phyloP scores from a whole-genome alignment of 1,284 basidiomycete genomes.

The Inonotus obliquus region DNA sequence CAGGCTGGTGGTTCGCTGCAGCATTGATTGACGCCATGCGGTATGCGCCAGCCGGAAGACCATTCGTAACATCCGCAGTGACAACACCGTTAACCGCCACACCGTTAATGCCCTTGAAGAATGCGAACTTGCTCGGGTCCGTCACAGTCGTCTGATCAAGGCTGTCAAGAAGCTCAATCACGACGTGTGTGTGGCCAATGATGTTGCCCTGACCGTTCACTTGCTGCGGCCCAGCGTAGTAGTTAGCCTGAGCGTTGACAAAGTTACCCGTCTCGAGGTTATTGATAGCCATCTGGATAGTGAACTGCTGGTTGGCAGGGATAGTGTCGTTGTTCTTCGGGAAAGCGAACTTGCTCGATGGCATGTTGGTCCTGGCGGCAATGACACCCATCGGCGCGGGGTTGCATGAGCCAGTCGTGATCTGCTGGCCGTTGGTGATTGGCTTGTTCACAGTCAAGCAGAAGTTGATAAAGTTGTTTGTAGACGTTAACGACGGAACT shows the following conservation, averaged over 20 bases:
- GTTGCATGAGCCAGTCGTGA: slow-evolving; percentile 39
- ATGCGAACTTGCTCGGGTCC: slow-evolving; percentile 55
- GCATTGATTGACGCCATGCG: slow-evolving; percentile 47
- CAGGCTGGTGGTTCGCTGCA: slow-evolving; percentile 61
- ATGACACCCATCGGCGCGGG: slow-evolving; percentile 40
- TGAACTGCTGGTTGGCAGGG: slow-evolving; percentile 43
- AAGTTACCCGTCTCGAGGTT: slow-evolving; percentile 51
- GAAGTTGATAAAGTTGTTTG: slow-evolving; percentile 57
- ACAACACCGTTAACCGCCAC: slow-evolving; percentile 45
- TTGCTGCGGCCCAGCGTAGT: slow-evolving; percentile 53
- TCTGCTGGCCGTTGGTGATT: slow-evolving; percentile 41
- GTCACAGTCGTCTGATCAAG: slow-evolving; percentile 49
- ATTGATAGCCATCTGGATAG: slow-evolving; percentile 42
- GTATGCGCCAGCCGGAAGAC: slow-evolving; percentile 55
- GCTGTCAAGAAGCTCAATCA: slow-evolving; percentile 51
- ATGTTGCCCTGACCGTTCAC: slow-evolving; percentile 50
- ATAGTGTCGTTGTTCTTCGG: slow-evolving; percentile 43
- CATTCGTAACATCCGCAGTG: slow-evolving; percentile 48
- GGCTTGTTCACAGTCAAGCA: slow-evolving; percentile 25
- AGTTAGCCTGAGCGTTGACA: slow-evolving; percentile 49
- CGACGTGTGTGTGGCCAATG: slow-evolving; percentile 61
- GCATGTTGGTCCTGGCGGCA: slow-evolving; percentile 42
- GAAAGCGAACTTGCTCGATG: slow-evolving; percentile 43
- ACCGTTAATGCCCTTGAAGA: slow-evolving; percentile 64
- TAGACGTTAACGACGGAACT: slow-evolving; percentile 43